Evolutionary conservation across 176 grass and related monocot genomes (phyloP), one percentile per base, ranked within the genome.

Genomic region (Oryza officinalis): DNA sequence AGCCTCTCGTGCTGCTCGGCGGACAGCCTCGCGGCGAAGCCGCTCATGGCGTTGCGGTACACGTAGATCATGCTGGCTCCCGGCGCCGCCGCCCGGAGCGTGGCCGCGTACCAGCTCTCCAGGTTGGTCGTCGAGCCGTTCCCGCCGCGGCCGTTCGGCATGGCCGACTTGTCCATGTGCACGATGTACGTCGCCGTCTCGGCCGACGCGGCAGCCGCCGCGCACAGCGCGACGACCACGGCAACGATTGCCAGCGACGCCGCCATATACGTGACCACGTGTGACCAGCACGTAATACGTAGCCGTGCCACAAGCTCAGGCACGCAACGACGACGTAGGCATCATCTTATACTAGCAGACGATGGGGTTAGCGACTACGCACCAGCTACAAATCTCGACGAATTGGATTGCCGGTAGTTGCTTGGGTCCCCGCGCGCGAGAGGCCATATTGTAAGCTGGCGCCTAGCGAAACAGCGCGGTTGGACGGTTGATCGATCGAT

Each of bases 101-200:
- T 38, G 14, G 69, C 67, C 2, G 66, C 11, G 54, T 79, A 86
- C 84, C 67, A 79, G 77, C 67, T 22, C 10, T 32, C 33, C 17
- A 40, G 43, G 27, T 2, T 57, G 41, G 0, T 13, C 12, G 0
- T 13, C 12, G 68, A 23, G 18, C 23, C 60, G 44, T n/a, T 46
- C 54, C 20, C 13, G 9, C 10, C 13, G 9, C 10, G 33, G 81
- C 17, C 63, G 67, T 13, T 49, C 57, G 85, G 85, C 85, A 67
- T 80, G 6, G 46, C 38, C 18, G 85, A 81, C 22, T 8, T 25
- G 70, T 80, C 77, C 85, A 87, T 87, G n/a, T 87, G 77, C 69
- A 87, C 69, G 30, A 87, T 75, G 57, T 80, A 81, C 30, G 77
- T 32, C 49, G 27, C 28, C 74, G 46, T 54, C 28, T 20, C 28